Evolutionary conservation across 257 asterid species (phyloP).

Genomic region (Ballota nigra): DNA sequence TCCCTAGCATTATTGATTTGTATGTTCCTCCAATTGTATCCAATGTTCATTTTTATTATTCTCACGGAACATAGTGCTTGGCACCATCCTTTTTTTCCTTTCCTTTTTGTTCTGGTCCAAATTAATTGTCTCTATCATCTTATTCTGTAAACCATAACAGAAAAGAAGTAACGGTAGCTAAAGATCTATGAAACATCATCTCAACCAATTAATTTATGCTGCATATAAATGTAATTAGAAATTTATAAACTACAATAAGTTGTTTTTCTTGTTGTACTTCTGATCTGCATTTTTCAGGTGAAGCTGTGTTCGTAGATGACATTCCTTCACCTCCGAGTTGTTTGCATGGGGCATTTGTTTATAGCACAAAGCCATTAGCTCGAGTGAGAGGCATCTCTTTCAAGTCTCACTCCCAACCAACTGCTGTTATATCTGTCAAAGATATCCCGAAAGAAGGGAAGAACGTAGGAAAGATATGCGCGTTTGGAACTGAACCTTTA

Average conservation of each 20-base stretch:
- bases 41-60: neutral
- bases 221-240: no score
- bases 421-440: constrained; percentile 20
- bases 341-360: constrained; percentile 19
- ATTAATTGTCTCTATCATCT: neutral
- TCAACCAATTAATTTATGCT: neutral
- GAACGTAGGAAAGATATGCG: constrained; percentile 6
- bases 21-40: neutral
- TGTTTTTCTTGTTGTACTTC: neutral
- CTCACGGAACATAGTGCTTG: neutral
- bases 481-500: constrained; percentile 10
- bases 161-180: neutral
- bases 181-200: neutral
- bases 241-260: neutral
- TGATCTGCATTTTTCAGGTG: constrained; percentile 17
- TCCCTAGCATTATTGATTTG: neutral
- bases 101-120: neutral
- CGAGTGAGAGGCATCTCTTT: constrained; percentile 23
- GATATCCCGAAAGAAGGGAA: constrained; percentile 23
- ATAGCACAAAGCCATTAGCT: constrained; percentile 24
- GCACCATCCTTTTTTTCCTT: neutral
- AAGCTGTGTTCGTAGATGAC: constrained; percentile 22
- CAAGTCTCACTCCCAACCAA: constrained; percentile 6
- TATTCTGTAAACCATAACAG: neutral
- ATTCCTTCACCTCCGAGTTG: constrained; percentile 25